phyloP scores from a whole-genome alignment of 2,329 filamentous ascomycete species.

The Penicillium glabrum region DNA sequence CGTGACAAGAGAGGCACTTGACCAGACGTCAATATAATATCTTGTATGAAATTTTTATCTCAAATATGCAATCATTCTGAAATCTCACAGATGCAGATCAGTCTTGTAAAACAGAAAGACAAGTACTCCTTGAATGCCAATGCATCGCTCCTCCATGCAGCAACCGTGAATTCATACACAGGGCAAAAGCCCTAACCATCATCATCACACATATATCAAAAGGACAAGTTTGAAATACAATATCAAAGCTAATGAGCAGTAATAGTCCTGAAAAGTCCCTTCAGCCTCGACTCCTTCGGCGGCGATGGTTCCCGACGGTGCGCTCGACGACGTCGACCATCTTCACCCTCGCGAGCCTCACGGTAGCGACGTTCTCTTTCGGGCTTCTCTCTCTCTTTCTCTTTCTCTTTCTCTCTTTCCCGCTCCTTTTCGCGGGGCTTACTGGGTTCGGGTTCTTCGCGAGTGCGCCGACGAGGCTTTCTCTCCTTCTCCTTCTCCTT shows the following conservation, averaged over 20 bases:
- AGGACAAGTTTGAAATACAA: conserved; percentile 2
- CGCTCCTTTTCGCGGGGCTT: conserved; percentile 8
- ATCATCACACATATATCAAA: conserved; percentile 5
- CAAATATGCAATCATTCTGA: not conserved
- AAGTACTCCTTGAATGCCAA: conserved; percentile 27
- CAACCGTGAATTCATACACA: conserved; percentile 15
- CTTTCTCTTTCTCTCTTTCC: conserved; percentile 11
- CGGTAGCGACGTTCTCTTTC: not conserved
- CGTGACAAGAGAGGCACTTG: not conserved
- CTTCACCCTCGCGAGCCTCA: conserved; percentile 19
- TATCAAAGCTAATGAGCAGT: conserved; percentile 20
- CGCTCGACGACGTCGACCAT: conserved; percentile 26
- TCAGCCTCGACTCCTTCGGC: conserved; percentile 29
- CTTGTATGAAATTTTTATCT: not conserved
- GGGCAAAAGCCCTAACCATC: conserved; percentile 1
- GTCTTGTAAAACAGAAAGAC: conserved; percentile 2
- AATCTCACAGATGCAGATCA: not conserved
- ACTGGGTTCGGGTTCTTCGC: conserved; percentile 7
- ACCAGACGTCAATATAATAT: not conserved
- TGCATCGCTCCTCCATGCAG: conserved; percentile 23
- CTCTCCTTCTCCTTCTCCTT: conserved; percentile 11
- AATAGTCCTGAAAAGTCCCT: conserved; percentile 31
- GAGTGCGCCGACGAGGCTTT: conserved; percentile 3
- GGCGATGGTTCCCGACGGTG: conserved; percentile 30
- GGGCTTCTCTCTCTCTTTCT: conserved; percentile 13